These are phyloP conservation scores for Parachlorella kessleri DNA, from an alignment of 139 green algal genomes.

Conservation along the genomic window DNA sequence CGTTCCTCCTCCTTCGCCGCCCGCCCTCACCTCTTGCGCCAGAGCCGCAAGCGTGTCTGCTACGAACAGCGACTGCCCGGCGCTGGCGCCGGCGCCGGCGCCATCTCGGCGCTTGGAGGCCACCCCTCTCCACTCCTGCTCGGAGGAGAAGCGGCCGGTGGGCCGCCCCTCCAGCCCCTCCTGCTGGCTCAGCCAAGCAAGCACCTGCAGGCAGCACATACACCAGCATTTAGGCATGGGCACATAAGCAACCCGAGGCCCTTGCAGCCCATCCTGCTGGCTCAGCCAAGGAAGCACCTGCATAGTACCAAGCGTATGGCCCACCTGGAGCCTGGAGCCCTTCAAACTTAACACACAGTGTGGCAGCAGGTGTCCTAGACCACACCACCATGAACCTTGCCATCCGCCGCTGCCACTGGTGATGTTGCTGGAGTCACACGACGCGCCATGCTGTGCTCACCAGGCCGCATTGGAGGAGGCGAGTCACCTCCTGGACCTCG, in stretches of 20 bases:
- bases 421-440: no score
- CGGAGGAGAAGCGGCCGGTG: conserved; percentile 43
- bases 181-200: conserved; percentile 44
- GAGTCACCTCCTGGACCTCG: conserved; percentile 38
- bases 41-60: conserved; percentile 41
- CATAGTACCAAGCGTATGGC: no score
- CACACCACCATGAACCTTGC: no score
- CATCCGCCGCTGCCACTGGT: no score
- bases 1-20: not conserved
- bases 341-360: no score
- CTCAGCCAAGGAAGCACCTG: conserved; percentile 48
- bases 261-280: conserved; percentile 2
- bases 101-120: conserved; percentile 24
- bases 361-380: no score
- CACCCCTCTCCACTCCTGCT: conserved; percentile 51
- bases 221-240: no score
- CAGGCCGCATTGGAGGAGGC: conserved; percentile 39
- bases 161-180: not conserved
- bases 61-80: conserved; percentile 40
- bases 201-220: conserved; percentile 22
- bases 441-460: not conserved
- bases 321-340: no score
- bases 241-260: no score
- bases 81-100: not conserved
- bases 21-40: not conserved